Base-by-base conservation (phyloP, 129 eudicot genomes). In the Saussurea involucrata region DNA sequence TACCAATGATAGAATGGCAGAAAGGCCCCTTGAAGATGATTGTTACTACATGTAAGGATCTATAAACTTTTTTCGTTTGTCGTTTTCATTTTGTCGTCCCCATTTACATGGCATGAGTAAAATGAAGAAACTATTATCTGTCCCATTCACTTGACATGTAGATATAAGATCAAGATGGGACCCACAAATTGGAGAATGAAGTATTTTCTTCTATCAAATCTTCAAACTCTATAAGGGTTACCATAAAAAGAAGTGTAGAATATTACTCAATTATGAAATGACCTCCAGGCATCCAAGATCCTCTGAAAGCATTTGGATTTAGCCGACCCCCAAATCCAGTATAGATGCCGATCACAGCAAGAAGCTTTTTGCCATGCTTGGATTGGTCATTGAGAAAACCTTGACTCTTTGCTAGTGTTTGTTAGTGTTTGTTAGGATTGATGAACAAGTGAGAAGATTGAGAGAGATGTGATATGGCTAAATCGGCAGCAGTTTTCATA, bases 271-370 rank as follows among this genome's bases (percentile, higher is more conserved):
- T 67, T 27, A 71, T 25, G 49, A 68, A 70, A 75, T 68, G 28
- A 89, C 98, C 94, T 82, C 65, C 81, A 40, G 96, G 87, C 88
- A 87, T 87, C 96, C 96, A 90, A 49, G 97, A 87, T 8, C 91
- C 93, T 77, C 97, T 87, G 46, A 91, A 84, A 40, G 75, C 73
- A 77, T 91, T 93, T 70, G 97, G 83, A 49, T 80, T 78, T 69
- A 84, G 78, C 37, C 84, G 91, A 74, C 93, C 83, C 13, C 97
- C 98, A 42, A 93, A 93, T 61, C 97, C 97, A 49, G 96, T 93
- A 82, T 93, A 93, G 57, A 93, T 85, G 73, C 98, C 96, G 68
- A 93, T 87, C 28, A 93, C 92, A 68, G 98, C 97, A 70, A 91
- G 91, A 80, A 82, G 78, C 78, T 74, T 89, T 72, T 86, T 86